Conservation (phyloP, 2,329 filamentous ascomycete species). For the Beauveria sp. region DNA sequence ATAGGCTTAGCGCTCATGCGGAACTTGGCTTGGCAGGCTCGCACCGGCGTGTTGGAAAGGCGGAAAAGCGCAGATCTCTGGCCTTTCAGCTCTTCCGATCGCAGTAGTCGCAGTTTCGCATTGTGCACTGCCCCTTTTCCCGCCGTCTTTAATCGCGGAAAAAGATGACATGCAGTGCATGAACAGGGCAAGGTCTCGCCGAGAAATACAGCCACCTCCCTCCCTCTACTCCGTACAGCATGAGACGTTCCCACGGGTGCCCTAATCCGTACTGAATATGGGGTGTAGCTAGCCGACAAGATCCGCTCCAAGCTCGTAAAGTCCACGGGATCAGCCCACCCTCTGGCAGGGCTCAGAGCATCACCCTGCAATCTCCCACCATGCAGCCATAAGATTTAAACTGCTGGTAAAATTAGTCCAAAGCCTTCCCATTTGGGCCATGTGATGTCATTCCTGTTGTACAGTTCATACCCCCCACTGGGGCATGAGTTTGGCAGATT, state of each 20-base stretch:
- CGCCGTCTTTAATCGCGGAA: neutral
- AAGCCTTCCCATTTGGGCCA: neutral
- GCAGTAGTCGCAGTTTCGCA: neutral
- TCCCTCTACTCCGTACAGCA: neutral
- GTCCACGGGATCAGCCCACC: slow-evolving; percentile 1
- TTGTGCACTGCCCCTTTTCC: neutral
- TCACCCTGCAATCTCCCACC: slow-evolving; percentile 7
- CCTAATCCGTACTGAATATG: too few species aligned
- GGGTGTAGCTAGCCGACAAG: neutral
- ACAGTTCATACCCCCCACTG: too few species aligned
- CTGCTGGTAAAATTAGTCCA: neutral
- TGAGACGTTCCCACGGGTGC: too few species aligned
- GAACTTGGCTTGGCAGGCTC: neutral
- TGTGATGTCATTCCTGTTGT: neutral
- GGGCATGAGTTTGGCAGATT: too few species aligned
- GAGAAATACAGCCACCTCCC: neutral
- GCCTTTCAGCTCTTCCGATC: neutral
- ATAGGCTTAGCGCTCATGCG: too few species aligned
- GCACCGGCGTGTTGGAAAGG: neutral
- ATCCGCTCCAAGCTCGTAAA: neutral
- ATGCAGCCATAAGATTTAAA: slow-evolving; percentile 2
- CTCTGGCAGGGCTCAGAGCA: neutral
- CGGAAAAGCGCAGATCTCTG: neutral
- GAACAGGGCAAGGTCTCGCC: neutral
- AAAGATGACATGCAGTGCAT: neutral